Conservation (phyloP, 129 eudicot species). For the Oenanthe sinensis region DNA sequence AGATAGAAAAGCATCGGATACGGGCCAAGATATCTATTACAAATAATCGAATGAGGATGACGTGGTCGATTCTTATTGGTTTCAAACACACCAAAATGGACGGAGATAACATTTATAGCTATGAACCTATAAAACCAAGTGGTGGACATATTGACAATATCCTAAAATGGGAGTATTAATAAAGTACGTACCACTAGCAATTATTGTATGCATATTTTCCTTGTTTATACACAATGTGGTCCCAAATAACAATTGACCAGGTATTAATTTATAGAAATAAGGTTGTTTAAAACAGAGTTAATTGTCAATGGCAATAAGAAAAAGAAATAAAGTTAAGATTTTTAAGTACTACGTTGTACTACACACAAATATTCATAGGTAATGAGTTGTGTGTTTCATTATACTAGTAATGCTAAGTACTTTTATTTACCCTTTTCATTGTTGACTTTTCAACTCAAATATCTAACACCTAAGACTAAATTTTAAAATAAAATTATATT, state of each 20-base stretch:
- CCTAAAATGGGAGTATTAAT: neutral
- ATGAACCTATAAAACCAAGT: neutral
- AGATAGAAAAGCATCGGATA: no score
- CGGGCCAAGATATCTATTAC: no score
- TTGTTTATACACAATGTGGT: neutral
- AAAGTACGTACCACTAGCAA: slow-evolving; percentile 7
- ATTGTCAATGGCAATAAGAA: neutral
- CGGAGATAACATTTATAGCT: neutral
- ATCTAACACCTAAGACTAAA: no score
- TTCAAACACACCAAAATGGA: neutral
- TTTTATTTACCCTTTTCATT: neutral
- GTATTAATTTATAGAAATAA: neutral
- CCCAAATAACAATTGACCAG: neutral
- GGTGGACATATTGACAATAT: neutral
- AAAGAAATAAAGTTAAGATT: neutral
- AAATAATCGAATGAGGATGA: neutral
- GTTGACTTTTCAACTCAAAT: no score
- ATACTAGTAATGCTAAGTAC: neutral
- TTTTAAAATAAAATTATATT: no score
- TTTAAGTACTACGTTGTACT: slow-evolving; percentile 4
- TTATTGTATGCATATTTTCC: neutral
- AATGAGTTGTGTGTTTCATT: neutral
- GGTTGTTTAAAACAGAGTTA: neutral
- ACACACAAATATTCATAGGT: neutral
- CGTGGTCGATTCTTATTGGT: neutral